Evolutionary conservation across 768 basidiomycete genomes (phyloP).

Genomic region (Leccinum broughii): DNA sequence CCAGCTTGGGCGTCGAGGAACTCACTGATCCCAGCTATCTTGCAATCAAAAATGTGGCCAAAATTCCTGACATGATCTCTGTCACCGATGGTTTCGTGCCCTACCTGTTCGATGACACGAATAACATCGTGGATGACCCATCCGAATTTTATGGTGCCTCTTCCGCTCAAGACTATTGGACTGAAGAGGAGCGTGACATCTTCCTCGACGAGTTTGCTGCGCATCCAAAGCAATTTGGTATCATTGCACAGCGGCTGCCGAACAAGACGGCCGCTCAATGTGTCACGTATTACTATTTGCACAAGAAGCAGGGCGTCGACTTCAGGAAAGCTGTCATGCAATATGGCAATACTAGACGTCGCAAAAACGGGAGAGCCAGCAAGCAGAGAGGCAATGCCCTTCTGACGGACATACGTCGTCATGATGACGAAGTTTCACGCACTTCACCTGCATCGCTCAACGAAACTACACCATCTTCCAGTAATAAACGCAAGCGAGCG

Average conservation of each 20-base stretch:
- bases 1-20: slow-evolving; percentile 89
- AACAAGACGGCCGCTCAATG: slow-evolving; percentile 89
- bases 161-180: slow-evolving; percentile 85
- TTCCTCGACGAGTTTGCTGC: slow-evolving; percentile 82
- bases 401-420: slow-evolving; percentile 76
- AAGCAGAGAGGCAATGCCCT: slow-evolving; percentile 84
- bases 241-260: slow-evolving; percentile 76
- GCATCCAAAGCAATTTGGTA: slow-evolving; percentile 94
- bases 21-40: slow-evolving; percentile 89
- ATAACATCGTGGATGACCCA: slow-evolving; percentile 76
- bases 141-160: slow-evolving; percentile 70
- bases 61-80: slow-evolving; percentile 88
- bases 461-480: slow-evolving; percentile 28
- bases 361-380: slow-evolving; percentile 54
- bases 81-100: slow-evolving; percentile 61
- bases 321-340: slow-evolving; percentile 75
- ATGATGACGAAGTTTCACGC: slow-evolving; percentile 52
- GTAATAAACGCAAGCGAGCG: slow-evolving; percentile 43
- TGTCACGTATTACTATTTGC: slow-evolving; percentile 91
- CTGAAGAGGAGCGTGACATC: slow-evolving; percentile 73
- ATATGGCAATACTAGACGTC: slow-evolving; percentile 65
- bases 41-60: slow-evolving; percentile 82
- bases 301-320: slow-evolving; percentile 87
- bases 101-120: slow-evolving; percentile 80
- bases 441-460: slow-evolving; percentile 23